Conservation (phyloP, 2,329 filamentous ascomycete genomes). For the Hymenoscyphus occultus region DNA sequence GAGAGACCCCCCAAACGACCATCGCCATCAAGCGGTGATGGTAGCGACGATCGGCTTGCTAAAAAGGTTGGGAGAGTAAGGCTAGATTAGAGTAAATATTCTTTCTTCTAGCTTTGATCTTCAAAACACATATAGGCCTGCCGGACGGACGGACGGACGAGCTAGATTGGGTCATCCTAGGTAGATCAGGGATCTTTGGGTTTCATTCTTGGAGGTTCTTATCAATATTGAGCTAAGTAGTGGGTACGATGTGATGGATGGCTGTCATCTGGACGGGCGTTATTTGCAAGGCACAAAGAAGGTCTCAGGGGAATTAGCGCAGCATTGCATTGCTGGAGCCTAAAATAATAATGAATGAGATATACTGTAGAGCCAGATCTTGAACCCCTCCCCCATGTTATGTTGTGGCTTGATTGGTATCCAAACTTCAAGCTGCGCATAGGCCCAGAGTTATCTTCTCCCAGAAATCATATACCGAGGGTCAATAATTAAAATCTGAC, state of each 20-base stretch:
- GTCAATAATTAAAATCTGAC: too few relatives aligned
- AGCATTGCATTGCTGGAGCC: constrained; percentile 3
- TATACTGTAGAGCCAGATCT: neutral
- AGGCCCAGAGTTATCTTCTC: too few relatives aligned
- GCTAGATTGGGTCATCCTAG: neutral
- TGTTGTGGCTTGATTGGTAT: too few relatives aligned
- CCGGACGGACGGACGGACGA: constrained; percentile 6
- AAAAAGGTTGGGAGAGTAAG: constrained; percentile 66
- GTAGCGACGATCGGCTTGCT: constrained; percentile 48
- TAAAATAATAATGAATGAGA: neutral
- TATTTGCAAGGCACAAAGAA: neutral
- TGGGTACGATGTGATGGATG: neutral
- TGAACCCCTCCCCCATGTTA: neutral
- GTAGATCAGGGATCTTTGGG: neutral
- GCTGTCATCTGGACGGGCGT: neutral
- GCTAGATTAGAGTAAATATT: constrained; percentile 32
- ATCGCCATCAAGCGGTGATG: constrained; percentile 37
- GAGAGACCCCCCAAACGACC: constrained; percentile 84
- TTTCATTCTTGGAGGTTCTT: neutral
- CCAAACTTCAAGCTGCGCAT: too few relatives aligned
- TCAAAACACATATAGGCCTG: constrained; percentile 9
- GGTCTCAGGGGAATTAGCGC: neutral
- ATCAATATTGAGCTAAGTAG: neutral
- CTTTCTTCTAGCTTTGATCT: constrained; percentile 26
- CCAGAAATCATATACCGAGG: too few relatives aligned